Evolutionary conservation across 345 rosid species (phyloP), one percentile per base, ranked within the genome.

Genomic region (Camelina sativa): DNA sequence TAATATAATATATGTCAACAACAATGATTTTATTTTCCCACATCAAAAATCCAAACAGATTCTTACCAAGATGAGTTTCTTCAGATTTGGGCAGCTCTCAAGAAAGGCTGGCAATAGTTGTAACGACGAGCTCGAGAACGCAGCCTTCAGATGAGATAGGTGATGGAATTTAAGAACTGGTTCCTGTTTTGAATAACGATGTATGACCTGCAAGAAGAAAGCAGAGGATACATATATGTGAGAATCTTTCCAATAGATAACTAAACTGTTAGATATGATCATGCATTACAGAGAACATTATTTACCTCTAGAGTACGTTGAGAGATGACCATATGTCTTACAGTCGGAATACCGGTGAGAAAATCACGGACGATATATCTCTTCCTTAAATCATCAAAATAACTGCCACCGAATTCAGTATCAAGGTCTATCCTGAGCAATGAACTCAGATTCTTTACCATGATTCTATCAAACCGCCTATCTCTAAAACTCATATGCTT

Each of bases 51-150:
- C 46, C 17, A 50, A 50, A 50, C 12, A 23, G 6, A 20, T 15
- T 48, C 19, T 71, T 60, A 71, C 59, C 61, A 72, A 7, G 19
- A 50, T 19, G 15, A 72, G 61, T 1, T 11, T 16, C 23, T 38
- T 72, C 41, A 72, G 41, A 51, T 72, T 72, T 4, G 62, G 76
- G 13, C 28, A 61, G 48, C 61, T 61, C 10, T 72, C 61, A 62
- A 72, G 61, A 72, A 61, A 72, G 15, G 5, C 10, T 25, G 43
- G 68, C 7, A 62, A 38, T 0, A 37, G 19, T 7, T 51, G 9
- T 62, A 62, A 38, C 15, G 2, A 7, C 8, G 13, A 0, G 20
- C 8, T 12, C 0, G 32, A 23, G 32, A 72, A 40, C 1, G 2
- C n/a, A 23, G 23, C 76, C 0, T 72, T 12, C 59, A 72, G 35